Percentiles rank a stretch among this genome's conserved stretches.
Evolutionary conservation across 1,139 yeast genomes (phyloP).

Genomic region (Keqinozyma sinolaborantium): DNA sequence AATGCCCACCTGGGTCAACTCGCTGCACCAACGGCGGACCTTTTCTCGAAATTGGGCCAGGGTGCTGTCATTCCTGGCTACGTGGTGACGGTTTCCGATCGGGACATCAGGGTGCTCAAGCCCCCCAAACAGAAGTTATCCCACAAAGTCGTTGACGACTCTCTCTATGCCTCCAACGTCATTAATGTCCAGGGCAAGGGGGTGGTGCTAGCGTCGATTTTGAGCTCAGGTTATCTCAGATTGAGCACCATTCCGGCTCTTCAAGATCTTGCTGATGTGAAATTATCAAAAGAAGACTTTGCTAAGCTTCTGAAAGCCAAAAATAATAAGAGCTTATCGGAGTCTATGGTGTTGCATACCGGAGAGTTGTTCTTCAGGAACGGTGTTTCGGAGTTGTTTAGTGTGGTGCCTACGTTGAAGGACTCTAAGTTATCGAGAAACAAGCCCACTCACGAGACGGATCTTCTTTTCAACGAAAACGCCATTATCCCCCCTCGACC

Average conservation of each 20-base stretch:
- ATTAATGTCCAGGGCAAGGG: constrained; percentile 28
- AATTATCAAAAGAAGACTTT: constrained; percentile 31
- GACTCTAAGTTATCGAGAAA: constrained; percentile 32
- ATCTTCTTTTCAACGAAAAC: constrained; percentile 56
- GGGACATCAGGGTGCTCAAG: constrained; percentile 63
- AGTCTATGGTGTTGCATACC: constrained; percentile 47
- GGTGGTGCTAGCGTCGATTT: constrained; percentile 31
- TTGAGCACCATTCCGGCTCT: constrained; percentile 38
- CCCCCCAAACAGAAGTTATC: constrained; percentile 60
- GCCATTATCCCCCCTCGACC: constrained; percentile 77
- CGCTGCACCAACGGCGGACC: constrained; percentile 59
- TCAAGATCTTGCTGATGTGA: constrained; percentile 34
- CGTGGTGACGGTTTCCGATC: constrained; percentile 52
- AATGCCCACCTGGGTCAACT: constrained; percentile 57
- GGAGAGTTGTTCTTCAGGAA: constrained; percentile 74
- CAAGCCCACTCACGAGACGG: constrained; percentile 29
- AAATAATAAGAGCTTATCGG: constrained; percentile 18
- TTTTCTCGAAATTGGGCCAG: constrained; percentile 57
- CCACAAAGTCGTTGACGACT: constrained; percentile 63
- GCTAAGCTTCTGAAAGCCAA: constrained; percentile 20
- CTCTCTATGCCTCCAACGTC: constrained; percentile 48
- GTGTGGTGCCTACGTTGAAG: constrained; percentile 32
- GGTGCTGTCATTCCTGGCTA: constrained; percentile 66
- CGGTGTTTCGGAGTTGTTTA: constrained; percentile 50
- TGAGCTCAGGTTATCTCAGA: constrained; percentile 37